Percentiles rank a stretch among this genome's conserved stretches.
Evolutionary conservation across 176 grass and related monocot species (phyloP).

Genomic region (Otatea glauca): DNA sequence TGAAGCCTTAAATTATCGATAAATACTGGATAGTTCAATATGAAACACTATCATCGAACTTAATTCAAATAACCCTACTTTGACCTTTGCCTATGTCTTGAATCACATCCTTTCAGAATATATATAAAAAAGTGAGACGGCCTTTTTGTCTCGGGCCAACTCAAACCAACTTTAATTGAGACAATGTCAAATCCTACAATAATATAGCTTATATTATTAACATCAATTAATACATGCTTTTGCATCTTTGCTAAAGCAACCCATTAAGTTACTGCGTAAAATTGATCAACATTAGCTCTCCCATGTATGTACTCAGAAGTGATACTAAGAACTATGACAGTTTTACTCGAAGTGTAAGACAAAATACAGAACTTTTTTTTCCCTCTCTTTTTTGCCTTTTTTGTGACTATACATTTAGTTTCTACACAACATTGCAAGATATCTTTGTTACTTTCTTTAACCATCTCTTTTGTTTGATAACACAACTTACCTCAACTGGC

Average conservation of each 20-base stretch:
- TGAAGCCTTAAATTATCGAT: background rate
- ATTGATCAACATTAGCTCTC: background rate
- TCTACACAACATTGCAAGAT: background rate
- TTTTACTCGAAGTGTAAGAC: background rate
- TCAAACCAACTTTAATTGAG: background rate
- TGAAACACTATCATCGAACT: background rate
- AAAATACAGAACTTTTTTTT: background rate
- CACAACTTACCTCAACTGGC: slow-evolving; percentile 34
- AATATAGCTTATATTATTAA: background rate
- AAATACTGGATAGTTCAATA: background rate
- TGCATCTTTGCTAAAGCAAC: background rate
- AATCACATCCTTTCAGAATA: too few relatives aligned
- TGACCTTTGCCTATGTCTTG: too few relatives aligned
- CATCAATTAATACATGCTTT: background rate
- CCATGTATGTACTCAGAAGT: background rate
- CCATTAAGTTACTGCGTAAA: background rate
- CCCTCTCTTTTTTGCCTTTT: too few relatives aligned
- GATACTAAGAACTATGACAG: too few relatives aligned
- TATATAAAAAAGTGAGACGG: background rate
- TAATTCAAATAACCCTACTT: background rate
- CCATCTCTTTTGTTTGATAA: slow-evolving; percentile 26
- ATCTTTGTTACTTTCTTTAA: slow-evolving; percentile 26
- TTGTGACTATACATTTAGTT: background rate
- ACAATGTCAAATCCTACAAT: slow-evolving; percentile 18
- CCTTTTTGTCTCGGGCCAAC: slow-evolving; percentile 16